Evolutionary conservation across 202 grass and related monocot genomes (phyloP).

Genomic region (Bolboschoenoplectus hybrid): DNA sequence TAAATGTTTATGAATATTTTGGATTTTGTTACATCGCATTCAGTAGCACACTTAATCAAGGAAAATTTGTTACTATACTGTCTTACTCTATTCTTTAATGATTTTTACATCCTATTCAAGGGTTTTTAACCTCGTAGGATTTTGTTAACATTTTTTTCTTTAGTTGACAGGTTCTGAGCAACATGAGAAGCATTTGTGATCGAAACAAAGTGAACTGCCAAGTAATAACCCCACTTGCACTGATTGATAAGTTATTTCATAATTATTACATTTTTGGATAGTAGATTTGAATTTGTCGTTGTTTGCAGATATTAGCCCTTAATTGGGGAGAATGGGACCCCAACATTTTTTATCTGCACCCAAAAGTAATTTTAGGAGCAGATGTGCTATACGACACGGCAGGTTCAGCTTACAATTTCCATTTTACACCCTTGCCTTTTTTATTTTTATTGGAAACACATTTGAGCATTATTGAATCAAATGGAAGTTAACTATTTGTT

Average conservation of each 20-base stretch:
- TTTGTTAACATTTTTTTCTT: constrained; percentile 26
- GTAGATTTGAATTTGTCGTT: not conserved
- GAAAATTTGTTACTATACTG: not conserved
- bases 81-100: not conserved
- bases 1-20: not conserved
- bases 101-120: not conserved
- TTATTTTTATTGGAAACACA: not conserved
- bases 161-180: constrained; percentile 63
- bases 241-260: constrained; percentile 14
- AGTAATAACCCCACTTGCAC: constrained; percentile 43
- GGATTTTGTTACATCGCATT: not conserved
- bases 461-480: constrained; percentile 13
- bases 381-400: constrained; percentile 79
- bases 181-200: constrained; percentile 64
- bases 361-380: constrained; percentile 79
- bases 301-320: constrained; percentile 68
- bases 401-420: constrained; percentile 46
- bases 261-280: not conserved
- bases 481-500: not conserved
- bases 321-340: constrained; percentile 84
- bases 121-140: constrained; percentile 9
- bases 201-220: constrained; percentile 60
- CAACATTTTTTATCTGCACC: constrained; percentile 60
- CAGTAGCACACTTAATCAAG: not conserved
- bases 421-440: constrained; percentile 8